Evolutionary conservation across 2,329 filamentous ascomycete genomes (phyloP).

Genomic region (Paracorniculantispora psalliotae): DNA sequence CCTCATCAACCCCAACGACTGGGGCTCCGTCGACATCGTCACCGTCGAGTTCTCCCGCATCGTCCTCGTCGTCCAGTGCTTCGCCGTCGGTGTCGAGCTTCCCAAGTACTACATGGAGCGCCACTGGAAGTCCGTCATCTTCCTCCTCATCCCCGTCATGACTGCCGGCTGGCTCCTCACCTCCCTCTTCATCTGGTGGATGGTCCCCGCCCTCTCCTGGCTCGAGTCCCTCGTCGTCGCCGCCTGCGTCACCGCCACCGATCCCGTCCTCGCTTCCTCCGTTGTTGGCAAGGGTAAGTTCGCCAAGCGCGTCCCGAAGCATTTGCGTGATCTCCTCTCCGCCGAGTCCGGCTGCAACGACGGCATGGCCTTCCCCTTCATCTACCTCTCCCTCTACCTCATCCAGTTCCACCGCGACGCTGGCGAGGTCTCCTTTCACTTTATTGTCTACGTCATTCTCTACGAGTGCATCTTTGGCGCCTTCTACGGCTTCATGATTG

Average conservation of each 20-base stretch:
- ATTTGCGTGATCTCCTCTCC: constrained; percentile 89
- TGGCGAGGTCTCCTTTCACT: constrained; percentile 69
- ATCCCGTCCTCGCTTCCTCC: constrained; percentile 93
- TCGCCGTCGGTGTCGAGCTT: constrained; percentile 85
- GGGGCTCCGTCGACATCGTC: constrained; percentile 81
- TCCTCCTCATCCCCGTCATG: constrained; percentile 93
- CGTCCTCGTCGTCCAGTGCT: constrained; percentile 87
- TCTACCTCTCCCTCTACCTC: constrained; percentile 88
- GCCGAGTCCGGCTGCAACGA: constrained; percentile 98
- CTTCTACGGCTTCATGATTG: constrained; percentile 79
- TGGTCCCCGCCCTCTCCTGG: constrained; percentile 75
- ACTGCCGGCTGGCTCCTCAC: constrained; percentile 92
- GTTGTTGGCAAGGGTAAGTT: constrained; percentile 99
- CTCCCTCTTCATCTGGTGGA: constrained; percentile 91
- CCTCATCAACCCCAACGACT: constrained; percentile 68
- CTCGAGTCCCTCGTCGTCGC: constrained; percentile 82
- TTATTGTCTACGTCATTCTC: constrained; percentile 82
- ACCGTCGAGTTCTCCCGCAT: constrained; percentile 87
- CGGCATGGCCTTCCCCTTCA: constrained; percentile 98
- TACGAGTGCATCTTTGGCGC: constrained; percentile 96
- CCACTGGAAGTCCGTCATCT: constrained; percentile 88
- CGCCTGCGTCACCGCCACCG: constrained; percentile 94
- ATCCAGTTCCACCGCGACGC: constrained; percentile 73
- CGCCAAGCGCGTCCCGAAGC: constrained; percentile 93
- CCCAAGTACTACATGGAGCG: constrained; percentile 95